These are phyloP conservation scores for Colletotrichum tabaci DNA, from an alignment of 2,329 filamentous ascomycete species.

Conservation along the genomic window DNA sequence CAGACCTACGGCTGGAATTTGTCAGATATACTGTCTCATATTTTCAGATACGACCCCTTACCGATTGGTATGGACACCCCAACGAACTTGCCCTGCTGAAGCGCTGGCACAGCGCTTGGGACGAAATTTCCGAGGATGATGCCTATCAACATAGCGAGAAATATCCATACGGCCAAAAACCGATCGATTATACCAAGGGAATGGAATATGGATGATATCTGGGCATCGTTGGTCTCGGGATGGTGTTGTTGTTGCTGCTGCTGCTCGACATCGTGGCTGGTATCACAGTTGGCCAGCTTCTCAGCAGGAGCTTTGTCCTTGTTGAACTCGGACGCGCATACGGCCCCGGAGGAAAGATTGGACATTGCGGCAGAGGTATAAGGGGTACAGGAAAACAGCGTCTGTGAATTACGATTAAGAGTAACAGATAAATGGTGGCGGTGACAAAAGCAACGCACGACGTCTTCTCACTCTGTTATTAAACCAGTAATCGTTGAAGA, in stretches of 20 bases:
- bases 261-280: conserved; percentile 34
- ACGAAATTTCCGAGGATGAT: conserved; percentile 85
- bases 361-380: not conserved
- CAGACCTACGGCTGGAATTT: conserved; percentile 76
- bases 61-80: conserved; percentile 78
- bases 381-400: not conserved
- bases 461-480: not conserved
- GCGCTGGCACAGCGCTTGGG: conserved; percentile 68
- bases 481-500: not conserved
- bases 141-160: conserved; percentile 83
- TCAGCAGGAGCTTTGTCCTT: not conserved
- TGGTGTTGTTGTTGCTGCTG: conserved; percentile 30
- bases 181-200: conserved; percentile 73
- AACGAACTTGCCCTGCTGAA: conserved; percentile 81
- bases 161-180: conserved; percentile 80
- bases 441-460: not conserved
- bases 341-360: not conserved
- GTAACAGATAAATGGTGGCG: not conserved
- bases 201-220: conserved; percentile 63
- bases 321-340: too few species aligned
- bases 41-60: conserved; percentile 47
- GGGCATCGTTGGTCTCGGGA: not conserved
- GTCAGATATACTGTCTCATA: not conserved
- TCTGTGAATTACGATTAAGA: not conserved
- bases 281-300: not conserved